Evolutionary conservation across 805 yeast genomes (phyloP).

Genomic region (Metschnikowia sp.): DNA sequence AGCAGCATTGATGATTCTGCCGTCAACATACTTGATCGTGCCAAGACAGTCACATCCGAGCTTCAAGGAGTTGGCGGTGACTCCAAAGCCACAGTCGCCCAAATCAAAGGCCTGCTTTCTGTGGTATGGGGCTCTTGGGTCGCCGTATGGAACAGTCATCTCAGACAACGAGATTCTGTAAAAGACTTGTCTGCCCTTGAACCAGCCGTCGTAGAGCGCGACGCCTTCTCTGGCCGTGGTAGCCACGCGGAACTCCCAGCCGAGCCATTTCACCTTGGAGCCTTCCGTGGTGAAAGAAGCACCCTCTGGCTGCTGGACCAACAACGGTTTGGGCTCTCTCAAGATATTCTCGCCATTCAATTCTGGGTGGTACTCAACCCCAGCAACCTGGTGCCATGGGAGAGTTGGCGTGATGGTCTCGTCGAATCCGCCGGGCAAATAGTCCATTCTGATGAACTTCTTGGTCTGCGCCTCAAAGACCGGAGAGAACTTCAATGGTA

Average conservation of each 20-base stretch:
- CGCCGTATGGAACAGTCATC: constrained; percentile 88
- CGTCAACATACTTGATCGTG: constrained; percentile 69
- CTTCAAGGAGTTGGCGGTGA: constrained; percentile 60
- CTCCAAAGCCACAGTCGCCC: constrained; percentile 84
- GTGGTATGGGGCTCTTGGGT: constrained; percentile 78
- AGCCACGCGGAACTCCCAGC: constrained; percentile 74
- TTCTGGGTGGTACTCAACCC: constrained; percentile 74
- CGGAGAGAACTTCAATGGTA: constrained; percentile 71
- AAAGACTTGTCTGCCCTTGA: constrained; percentile 72
- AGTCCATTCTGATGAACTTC: constrained; percentile 69
- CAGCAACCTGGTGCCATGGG: constrained; percentile 57
- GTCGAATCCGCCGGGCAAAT: constrained; percentile 69
- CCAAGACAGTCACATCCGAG: constrained; percentile 85
- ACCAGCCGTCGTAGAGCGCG: constrained; percentile 66
- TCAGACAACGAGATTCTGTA: constrained; percentile 73
- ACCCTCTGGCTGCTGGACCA: constrained; percentile 75
- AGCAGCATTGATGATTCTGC: constrained; percentile 49
- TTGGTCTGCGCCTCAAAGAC: constrained; percentile 61
- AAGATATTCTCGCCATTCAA: constrained; percentile 48
- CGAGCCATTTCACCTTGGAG: constrained; percentile 71
- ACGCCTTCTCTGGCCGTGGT: constrained; percentile 77
- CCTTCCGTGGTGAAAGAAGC: constrained; percentile 63
- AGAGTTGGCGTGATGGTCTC: constrained; percentile 53
- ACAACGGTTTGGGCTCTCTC: constrained; percentile 66
- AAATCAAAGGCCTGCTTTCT: constrained; percentile 85